A percentile compares a stretch with the other conserved stretches of the same genome.
Conservation (phyloP, 495 filamentous ascomycete genomes). For the Aspergillus baeticus region DNA sequence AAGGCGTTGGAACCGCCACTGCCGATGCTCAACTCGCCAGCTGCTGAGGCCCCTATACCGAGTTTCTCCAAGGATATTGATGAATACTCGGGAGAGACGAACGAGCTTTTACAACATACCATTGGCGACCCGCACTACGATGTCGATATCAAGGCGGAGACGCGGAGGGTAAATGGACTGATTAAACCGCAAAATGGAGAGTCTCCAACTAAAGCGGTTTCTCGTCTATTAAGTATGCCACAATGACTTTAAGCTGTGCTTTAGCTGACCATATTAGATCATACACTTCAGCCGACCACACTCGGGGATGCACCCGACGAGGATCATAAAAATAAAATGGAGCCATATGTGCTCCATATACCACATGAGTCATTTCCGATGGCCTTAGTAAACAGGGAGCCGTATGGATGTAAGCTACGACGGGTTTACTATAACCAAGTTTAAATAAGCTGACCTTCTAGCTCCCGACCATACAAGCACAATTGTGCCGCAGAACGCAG, state of each 20-base stretch:
- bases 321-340: constrained; percentile 52
- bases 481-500: constrained; percentile 68
- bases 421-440: neutral
- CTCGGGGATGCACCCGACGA: constrained; percentile 53
- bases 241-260: neutral
- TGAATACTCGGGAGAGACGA: neutral
- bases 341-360: constrained; percentile 58
- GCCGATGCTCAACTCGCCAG: constrained; percentile 53
- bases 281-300: constrained; percentile 52
- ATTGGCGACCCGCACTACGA: constrained; percentile 64
- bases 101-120: constrained; percentile 52
- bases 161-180: constrained; percentile 55
- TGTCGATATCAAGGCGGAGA: constrained; percentile 53
- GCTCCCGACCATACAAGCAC: constrained; percentile 57
- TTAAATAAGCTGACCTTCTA: constrained; percentile 11
- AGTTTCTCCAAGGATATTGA: constrained; percentile 7
- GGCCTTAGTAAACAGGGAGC: constrained; percentile 66
- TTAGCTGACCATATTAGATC: constrained; percentile 35
- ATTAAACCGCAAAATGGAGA: constrained; percentile 50
- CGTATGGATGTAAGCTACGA: constrained; percentile 52
- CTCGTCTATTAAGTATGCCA: constrained; percentile 57
- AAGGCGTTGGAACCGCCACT: constrained; percentile 61
- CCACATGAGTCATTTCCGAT: constrained; percentile 62
- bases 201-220: constrained; percentile 53
- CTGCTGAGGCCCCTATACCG: constrained; percentile 33